Evolutionary conservation across 306 rosid genomes (phyloP).

Genomic region (cucumber (Cucumis sativus)): Cucumber_9930_V3 NC_026655.2:26766001-26766500

Average conservation of each 20-base stretch:
- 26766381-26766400: not conserved
- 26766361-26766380: not conserved
- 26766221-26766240: not conserved
- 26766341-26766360: not conserved
- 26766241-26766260: not conserved
- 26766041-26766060: not conserved
- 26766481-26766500: not conserved
- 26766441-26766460: not conserved
- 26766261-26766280: not conserved
- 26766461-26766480: not conserved
- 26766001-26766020: not conserved
- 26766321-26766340: not conserved
- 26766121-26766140: not conserved
- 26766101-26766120: not conserved
- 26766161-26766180: conserved; percentile 2
- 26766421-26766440: not conserved
- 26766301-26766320: not conserved
- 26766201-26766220: not conserved
- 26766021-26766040: not conserved
- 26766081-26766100: not conserved
- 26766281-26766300: not conserved
- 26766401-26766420: not conserved
- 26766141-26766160: not conserved
- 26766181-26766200: not conserved
- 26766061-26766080: not conserved